Base-by-base conservation (phyloP, 768 basidiomycete species). In the Termitomyces sp. region DNA sequence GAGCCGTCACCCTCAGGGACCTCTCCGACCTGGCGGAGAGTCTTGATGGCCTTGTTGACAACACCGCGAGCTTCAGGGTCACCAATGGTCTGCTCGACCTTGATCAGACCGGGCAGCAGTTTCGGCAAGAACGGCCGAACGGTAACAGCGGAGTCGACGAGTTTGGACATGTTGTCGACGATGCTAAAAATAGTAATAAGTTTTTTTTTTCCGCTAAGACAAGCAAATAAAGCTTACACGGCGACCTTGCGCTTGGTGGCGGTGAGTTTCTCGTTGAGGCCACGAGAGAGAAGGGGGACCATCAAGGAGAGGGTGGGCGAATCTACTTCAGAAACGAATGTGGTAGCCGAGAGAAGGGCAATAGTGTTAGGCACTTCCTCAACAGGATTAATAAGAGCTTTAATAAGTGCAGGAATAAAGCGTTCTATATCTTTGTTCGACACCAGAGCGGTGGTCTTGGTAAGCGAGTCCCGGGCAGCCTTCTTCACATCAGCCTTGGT, bases 321-420 rank as follows among this genome's bases (percentile, higher is more conserved):
- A 70, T 97, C 96, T 78, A 98, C 96, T 83, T 98, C 96, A 56
- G 96, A 93, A 92, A 98, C 96, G 88, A 97, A 98, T 76, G 96
- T 98, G 77, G 96, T 98, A 61, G 96, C 87, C 77, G 96, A 94
- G 78, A 97, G 94, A 79, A 96, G 91, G 65, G 84, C 84, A 70
- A 98, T 92, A 71, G 95, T 97, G 70, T 87, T 89, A 70, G 96
- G 92, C 61, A 98, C 96, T 87, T 99, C 97, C 82, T 99, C 96
- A 66, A 97, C 94, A 70, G 97, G 97, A 84, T 99, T 96, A 80
- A 98, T 94, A 72, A 98, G 83, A 74, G 94, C 90, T 77, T 96
- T 94, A 77, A 98, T 96, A 71, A 99, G 87, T 74, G 96, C 96
- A 69, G 93, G 94, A 83, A 98, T 94, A 81, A 91, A 97, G 78